Conservation (phyloP, 441 rosid genomes). For the Syzygium syzygioides region DNA sequence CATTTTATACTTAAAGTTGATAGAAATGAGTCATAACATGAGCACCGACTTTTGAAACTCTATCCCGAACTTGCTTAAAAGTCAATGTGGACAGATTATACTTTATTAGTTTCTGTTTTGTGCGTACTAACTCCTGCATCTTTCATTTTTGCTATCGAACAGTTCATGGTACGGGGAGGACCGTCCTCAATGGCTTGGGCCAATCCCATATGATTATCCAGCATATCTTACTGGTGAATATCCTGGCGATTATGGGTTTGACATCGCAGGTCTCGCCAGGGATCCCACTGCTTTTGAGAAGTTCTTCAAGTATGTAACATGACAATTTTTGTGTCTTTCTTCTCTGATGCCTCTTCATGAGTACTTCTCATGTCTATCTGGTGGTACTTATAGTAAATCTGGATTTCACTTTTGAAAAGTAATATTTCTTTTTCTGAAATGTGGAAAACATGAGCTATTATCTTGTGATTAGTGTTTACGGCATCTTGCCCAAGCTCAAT, state of each 20-base stretch:
- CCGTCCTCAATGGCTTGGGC: constrained; percentile 96
- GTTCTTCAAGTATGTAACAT: constrained; percentile 54
- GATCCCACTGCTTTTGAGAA: constrained; percentile 53
- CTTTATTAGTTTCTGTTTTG: neutral
- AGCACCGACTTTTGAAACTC: neutral
- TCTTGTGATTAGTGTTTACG: neutral
- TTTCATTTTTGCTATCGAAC: constrained; percentile 4
- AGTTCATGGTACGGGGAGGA: constrained; percentile 85
- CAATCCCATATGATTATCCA: constrained; percentile 73
- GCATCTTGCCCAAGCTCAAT: neutral
- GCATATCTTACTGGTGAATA: constrained; percentile 65
- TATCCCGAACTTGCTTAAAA: neutral
- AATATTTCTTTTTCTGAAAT: neutral
- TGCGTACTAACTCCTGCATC: neutral
- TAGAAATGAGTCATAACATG: neutral
- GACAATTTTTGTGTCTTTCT: neutral
- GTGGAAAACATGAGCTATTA: neutral
- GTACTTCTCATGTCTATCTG: neutral
- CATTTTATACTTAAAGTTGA: neutral
- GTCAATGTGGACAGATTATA: neutral
- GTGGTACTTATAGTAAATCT: neutral
- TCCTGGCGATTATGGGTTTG: constrained; percentile 95
- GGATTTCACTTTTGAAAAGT: neutral
- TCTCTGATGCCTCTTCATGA: neutral
- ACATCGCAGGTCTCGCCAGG: constrained; percentile 68